These are phyloP conservation scores for Neofusicoccum cordaticola DNA, from an alignment of 2,329 filamentous ascomycete species.

Conservation along the genomic window DNA sequence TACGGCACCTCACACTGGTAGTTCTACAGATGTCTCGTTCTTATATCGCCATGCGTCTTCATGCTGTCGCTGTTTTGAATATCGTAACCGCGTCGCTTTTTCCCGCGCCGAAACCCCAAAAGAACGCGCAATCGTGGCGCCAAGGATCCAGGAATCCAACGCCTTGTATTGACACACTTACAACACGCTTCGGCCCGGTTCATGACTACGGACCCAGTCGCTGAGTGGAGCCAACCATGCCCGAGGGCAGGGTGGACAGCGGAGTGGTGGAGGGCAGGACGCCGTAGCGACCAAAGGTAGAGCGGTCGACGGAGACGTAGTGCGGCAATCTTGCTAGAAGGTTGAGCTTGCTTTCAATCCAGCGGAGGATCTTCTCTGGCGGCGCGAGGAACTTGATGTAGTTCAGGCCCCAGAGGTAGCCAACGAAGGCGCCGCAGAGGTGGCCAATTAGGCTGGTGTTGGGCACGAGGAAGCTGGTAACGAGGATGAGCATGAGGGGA, in stretches of 20 bases:
- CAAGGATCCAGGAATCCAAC: background rate
- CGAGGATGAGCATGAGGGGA: constrained; percentile 72
- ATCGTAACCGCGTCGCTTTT: background rate
- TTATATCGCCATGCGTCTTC: background rate
- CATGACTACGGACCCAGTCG: background rate
- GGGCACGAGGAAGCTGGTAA: constrained; percentile 74
- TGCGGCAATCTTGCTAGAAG: constrained; percentile 80
- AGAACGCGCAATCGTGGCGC: background rate
- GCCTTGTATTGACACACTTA: background rate
- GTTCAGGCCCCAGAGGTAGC: constrained; percentile 82
- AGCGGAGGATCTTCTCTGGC: constrained; percentile 81
- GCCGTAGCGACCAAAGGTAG: constrained; percentile 90
- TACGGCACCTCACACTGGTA: background rate
- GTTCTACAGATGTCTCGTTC: background rate
- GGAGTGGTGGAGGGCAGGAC: constrained; percentile 60
- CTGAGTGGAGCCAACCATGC: background rate
- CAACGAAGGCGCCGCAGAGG: constrained; percentile 75
- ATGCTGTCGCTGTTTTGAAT: background rate
- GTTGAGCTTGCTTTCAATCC: constrained; percentile 85
- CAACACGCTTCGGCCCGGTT: background rate
- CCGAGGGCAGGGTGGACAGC: background rate
- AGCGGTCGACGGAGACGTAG: constrained; percentile 93
- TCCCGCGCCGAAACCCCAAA: background rate
- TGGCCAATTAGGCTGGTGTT: constrained; percentile 84
- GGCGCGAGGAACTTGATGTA: constrained; percentile 88